Percentiles rank a stretch among this genome's conserved stretches.
These are phyloP conservation scores for Gracilaria gracilis DNA, from an alignment of 23 red algal genomes.

Conservation along the genomic window DNA sequence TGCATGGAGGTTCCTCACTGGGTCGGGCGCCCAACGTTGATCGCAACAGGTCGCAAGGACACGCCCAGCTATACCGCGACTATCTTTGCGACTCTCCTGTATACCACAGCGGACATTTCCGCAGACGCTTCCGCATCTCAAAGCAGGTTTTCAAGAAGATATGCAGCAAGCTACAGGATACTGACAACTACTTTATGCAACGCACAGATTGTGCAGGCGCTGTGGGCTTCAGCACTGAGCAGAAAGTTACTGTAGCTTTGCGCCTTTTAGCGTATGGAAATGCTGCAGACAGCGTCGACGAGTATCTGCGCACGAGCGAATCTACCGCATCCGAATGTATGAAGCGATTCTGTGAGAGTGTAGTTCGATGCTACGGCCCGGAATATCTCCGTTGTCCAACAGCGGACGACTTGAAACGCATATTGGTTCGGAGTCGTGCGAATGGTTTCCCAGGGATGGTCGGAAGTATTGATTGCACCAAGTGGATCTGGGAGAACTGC, in stretches of 20 bases:
- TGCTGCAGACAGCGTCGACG: neutral
- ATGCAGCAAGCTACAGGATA: neutral
- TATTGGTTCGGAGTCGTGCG: neutral
- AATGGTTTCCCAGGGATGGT: constrained; percentile 19
- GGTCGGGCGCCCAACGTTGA: neutral
- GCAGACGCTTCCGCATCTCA: neutral
- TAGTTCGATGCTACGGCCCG: neutral
- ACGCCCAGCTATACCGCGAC: neutral
- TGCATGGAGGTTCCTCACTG: neutral
- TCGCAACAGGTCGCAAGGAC: neutral
- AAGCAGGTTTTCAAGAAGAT: neutral
- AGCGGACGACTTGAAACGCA: neutral
- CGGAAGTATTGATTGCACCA: constrained; percentile 17
- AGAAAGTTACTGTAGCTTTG: neutral
- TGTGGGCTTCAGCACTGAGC: neutral
- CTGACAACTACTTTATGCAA: neutral
- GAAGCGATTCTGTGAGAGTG: neutral
- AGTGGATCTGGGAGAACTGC: constrained; percentile 26
- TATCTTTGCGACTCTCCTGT: neutral
- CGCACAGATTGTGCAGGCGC: neutral
- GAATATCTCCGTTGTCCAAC: constrained; percentile 10
- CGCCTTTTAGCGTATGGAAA: neutral
- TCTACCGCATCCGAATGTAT: constrained; percentile 5
- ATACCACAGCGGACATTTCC: neutral
- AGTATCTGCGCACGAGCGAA: constrained; percentile 3